Evolutionary conservation across 2,329 filamentous ascomycete species (phyloP), one percentile per base, ranked within the genome.

Genomic region (Aspergillus quadrilineatus): DNA sequence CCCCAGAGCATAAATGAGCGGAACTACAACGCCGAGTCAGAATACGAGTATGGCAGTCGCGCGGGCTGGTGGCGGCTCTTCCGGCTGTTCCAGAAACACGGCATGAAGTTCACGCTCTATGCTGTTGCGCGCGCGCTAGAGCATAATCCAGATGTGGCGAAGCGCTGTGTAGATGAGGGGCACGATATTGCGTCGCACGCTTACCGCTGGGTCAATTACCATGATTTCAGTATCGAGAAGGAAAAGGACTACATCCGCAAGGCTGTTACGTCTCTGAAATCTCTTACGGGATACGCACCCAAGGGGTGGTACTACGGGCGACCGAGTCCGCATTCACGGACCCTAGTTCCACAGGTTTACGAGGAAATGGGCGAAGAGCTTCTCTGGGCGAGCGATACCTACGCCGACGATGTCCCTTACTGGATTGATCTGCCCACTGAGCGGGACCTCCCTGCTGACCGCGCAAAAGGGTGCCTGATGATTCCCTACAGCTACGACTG

Each of bases 171-270:
- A 0, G n/a, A 44, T 12, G 37, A 45, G 17, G 53, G 53, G 4
- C 53, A 55, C 17, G 45, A 55, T 36, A 30, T 55, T 30, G 36
- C 53, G 14, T 49, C 45, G 2, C 52, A 55, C 30, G 53, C 37
- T 6, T 50, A 55, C 45, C 46, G 53, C 46, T 55, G 53, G 53
- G 30, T 55, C 10, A 45, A 55, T 36, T 45, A 55, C 39, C 53
- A 55, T 39, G 37, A 43, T 15, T 44, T 50, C 39, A 37, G 34
- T 5, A 36, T 55, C 10, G 53, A 43, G 8, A 45, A 37, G 17
- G 53, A 55, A 28, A 55, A 55, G 42, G 53, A 50, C 2, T 45
- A 55, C 14, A 55, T 55, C 32, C 37, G 41, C 6, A 37, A 45
- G 9, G 39, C 28, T 12, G 26, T 55, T 6, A n/a, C 39, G 14